Evolutionary conservation across 1,139 yeast species (phyloP), one percentile per base, ranked within the genome.

Genomic region (Wickerhamomyces sp.): DNA sequence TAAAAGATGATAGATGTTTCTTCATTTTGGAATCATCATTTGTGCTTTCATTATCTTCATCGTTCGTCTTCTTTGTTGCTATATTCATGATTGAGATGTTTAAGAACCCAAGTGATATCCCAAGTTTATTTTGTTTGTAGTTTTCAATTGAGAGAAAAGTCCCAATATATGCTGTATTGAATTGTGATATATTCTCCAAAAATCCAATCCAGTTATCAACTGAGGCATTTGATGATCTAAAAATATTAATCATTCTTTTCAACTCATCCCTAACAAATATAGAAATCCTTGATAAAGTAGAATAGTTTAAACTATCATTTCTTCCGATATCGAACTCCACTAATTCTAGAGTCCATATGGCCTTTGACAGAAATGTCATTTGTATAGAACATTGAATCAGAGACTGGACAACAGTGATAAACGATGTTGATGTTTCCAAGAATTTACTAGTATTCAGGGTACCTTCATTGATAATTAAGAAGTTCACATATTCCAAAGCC

Each of bases 101-200:
- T 9, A 58, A 33, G 42, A 52, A 55, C n/a, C 59, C 61, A 34
- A 58, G 44, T 23, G 52, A 43, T 3, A 45, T 45, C 2, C 62
- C 62, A 13, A 57, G 40, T 11, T 54, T 51, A 35, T 56, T 54
- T 34, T 54, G 49, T 27, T 57, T 56, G 41, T 56, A 57, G 32
- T 44, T 45, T 18, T 56, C 60, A 31, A 57, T 40, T 4, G 59
- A 52, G 10, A 53, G 29, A 13, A 57, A 42, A 0, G 48, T 39
- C 1, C 58, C 55, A 3, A 48, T 36, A 31, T 50, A 52, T 10
- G 48, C 47, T 33, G 41, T 45, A 15, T 39, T 48, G 36, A 52
- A 40, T 29, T 37, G 46, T 15, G 43, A 14, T 2, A 51, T 15
- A 2, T 15, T 14, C 7, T 48, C 50, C 9, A 56, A 15, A 29